Evolutionary conservation across 1,284 basidiomycete species (phyloP).

Genomic region (Ustilago lituana): DNA sequence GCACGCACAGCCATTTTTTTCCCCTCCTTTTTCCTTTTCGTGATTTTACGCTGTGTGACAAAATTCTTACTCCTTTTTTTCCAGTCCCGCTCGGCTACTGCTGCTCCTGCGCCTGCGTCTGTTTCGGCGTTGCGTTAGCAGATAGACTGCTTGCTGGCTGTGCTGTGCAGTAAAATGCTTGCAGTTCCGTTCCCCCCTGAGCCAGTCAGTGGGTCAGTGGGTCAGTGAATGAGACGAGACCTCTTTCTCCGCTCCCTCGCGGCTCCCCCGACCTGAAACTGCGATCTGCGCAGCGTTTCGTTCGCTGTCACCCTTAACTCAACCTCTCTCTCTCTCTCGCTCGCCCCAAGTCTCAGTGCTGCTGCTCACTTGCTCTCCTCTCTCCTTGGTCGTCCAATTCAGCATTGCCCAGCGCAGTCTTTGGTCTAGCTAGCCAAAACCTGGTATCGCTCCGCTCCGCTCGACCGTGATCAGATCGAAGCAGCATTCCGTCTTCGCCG

Average conservation of each 20-base stretch:
- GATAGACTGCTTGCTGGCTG: conserved; percentile 4
- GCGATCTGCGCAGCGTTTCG: conserved; percentile 20
- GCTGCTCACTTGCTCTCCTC: no score
- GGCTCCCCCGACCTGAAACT: conserved; percentile 10
- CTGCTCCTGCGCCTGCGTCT: conserved; percentile 11
- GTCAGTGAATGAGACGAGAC: no score
- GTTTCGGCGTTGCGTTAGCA: conserved; percentile 9
- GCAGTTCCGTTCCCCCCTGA: no score
- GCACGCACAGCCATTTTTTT: background rate
- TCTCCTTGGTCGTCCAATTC: no score
- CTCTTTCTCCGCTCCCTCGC: background rate
- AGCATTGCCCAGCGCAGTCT: background rate
- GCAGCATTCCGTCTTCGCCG: conserved; percentile 15
- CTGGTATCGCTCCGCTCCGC: conserved; percentile 17
- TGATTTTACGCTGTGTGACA: no score
- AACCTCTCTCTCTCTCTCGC: no score
- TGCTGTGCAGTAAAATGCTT: conserved; percentile 5
- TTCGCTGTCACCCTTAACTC: conserved; percentile 15
- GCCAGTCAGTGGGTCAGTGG: no score
- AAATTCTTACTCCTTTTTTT: no score
- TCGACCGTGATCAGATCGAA: conserved; percentile 9
- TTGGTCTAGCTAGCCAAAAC: no score
- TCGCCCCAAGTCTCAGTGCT: no score
- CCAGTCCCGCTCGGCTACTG: no score
- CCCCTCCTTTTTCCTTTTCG: background rate